Base-by-base conservation (phyloP, 768 basidiomycete genomes). In the Leccinum disarticulatum region DNA sequence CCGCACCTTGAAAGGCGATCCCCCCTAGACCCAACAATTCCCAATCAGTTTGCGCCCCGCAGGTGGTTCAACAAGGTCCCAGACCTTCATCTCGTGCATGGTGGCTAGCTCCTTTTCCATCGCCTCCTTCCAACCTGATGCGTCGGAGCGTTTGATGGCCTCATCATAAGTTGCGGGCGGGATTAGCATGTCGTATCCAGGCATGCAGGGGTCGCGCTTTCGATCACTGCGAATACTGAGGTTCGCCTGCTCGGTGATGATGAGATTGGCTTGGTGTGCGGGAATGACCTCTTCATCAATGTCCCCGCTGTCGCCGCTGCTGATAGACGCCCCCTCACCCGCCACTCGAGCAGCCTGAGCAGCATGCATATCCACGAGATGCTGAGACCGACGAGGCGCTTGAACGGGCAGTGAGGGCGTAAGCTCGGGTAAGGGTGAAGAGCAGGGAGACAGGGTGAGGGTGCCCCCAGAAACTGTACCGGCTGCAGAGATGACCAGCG, bases 81-180 rank as follows among this genome's bases (percentile, higher is more conserved):
- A 63, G 3, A 64, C 48, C 1, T 33, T 22, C 61, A 64, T 62
- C n/a, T 59, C 51, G 1, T 54, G 35, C 57, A 64, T 59, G 17
- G 54, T 2, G 1, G 2, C 31, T 0, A 64, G 17, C 13, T 64
- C 63, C 0, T 9, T 25, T 2, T 53, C 22, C 56, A 65, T 65
- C 11, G 58, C 58, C 0, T 15, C 49, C 31, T 3, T 11, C 61
- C 58, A 65, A 0, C 54, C 48, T 3, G 15, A n/a, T 4, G 15
- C 6, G 17, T 50, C 28, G 11, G 27, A 25, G 7, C 49, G 13
- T 1, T 30, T 50, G 27, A 50, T 15, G 0, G 49, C 49, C 25
- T 50, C 49, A 4, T 50, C 49, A 10, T 50, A 50, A 8, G 49
- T 50, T 6, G 28, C 13, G 1, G 49, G 49, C 1, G 31, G 19